Base-by-base conservation (phyloP, 495 filamentous ascomycete genomes). In the Bryoglossum gracile region DNA sequence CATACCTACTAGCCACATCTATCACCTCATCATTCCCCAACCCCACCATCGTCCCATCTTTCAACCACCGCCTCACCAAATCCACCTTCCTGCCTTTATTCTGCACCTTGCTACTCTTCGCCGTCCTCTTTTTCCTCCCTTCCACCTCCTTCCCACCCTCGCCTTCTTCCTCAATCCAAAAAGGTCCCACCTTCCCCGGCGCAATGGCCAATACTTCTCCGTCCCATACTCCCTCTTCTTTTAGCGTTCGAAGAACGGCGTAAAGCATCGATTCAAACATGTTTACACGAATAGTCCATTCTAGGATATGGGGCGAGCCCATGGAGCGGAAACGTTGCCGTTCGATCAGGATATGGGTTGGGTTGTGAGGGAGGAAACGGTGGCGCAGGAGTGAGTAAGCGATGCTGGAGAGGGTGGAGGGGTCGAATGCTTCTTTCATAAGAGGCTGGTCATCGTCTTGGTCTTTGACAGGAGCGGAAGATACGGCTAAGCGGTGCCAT, bases 231-330 rank as follows among this genome's bases (percentile, higher is more conserved):
- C 67, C 66, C 21, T 76, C 62, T 9, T 60, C 56, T 23, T 63
- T 61, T 42, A 88, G 57, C 13, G 82, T 74, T 22, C 72, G 65
- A 8, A 95, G 63, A n/a, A 83, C 72, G 21, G 85, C 86, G 67
- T 92, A 83, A 1, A 96, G 62, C 83, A 95, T 95, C 0, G 80
- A 77, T 65, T 97, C 91, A 17, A 97, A 77, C 61, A 88, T 84
- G 53, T 94, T 94, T 3, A 96, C 90, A 2, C 89, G 74, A 25
- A 95, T 51, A 16, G 89, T 94, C 92, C 91, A 96, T 65, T 97
- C 87, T 28, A 81, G 77, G 2, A 97, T 77, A 5, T 78, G 74
- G 0, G 75, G 55, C 0, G 63, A 71, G 24, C 86, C 78, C 14
- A 68, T 70, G 9, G 81, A 82, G 21, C 92, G 85, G 65, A 84